phyloP scores from a whole-genome alignment of 2,329 filamentous ascomycete species.

The Phaeosphaeriaceae sp. region DNA sequence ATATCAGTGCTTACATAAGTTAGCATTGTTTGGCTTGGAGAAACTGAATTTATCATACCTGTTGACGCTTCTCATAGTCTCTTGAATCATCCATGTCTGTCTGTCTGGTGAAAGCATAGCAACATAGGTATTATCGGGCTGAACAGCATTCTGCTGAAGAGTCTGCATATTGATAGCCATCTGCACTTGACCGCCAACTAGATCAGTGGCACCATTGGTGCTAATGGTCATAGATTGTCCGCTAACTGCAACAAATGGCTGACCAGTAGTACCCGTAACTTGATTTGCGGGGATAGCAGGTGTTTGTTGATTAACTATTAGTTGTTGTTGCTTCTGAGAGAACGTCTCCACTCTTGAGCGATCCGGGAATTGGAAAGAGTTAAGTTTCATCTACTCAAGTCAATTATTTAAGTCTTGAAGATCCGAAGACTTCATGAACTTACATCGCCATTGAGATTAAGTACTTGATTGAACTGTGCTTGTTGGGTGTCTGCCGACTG shows the following conservation, averaged over 20 bases:
- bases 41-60: slow-evolving; percentile 15
- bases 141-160: slow-evolving; percentile 36
- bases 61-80: slow-evolving; percentile 46
- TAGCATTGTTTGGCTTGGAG: neutral
- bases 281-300: slow-evolving; percentile 43
- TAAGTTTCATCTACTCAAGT: slow-evolving; percentile 42
- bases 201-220: slow-evolving; percentile 44
- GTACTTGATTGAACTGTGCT: slow-evolving; percentile 47
- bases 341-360: slow-evolving; percentile 47
- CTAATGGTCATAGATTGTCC: slow-evolving; percentile 44
- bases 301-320: slow-evolving; percentile 50
- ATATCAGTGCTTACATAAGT: slow-evolving; percentile 36
- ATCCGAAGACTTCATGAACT: slow-evolving; percentile 5
- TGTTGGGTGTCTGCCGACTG: slow-evolving; percentile 28
- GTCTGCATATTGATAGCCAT: slow-evolving; percentile 41
- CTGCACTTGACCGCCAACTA: slow-evolving; percentile 46
- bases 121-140: slow-evolving; percentile 45
- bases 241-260: slow-evolving; percentile 44
- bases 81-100: slow-evolving; percentile 48
- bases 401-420: slow-evolving; percentile 1
- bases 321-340: slow-evolving; percentile 46
- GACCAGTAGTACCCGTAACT: slow-evolving; percentile 45
- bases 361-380: slow-evolving; percentile 47
- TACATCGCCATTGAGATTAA: slow-evolving; percentile 49
- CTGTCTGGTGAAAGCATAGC: slow-evolving; percentile 46